Evolutionary conservation across 2,329 filamentous ascomycete species (phyloP), one percentile per base, ranked within the genome.

Genomic region (Fusarium newnesense): DNA sequence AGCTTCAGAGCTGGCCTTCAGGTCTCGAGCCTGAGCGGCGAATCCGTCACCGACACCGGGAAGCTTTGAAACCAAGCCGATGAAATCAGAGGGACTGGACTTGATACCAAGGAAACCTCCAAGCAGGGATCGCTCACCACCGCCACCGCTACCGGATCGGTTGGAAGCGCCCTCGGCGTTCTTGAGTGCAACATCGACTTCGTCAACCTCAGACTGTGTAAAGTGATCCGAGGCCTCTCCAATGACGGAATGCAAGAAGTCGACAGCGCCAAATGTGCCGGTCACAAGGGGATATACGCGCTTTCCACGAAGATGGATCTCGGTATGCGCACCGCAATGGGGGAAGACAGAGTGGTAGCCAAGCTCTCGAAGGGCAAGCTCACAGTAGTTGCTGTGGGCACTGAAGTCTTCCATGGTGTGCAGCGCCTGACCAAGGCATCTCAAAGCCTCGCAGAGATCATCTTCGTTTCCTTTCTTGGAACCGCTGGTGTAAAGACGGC

Each of bases 351-450:
- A 93, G 81, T 94, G 93, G 19, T 93, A 93, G 44, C 91, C 91
- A 85, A 89, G 94, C 79, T 96, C 94, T 34, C 91, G 88, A 34
- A 96, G 86, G 9, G 89, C 92, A 67, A 96, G 87, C 81, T 96
- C 94, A 76, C 91, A 92, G 82, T 96, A 96, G 82, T 96, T 96
- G 79, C 92, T 94, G 81, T 96, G 93, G 4, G 93, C 93, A 53
- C 91, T 91, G 85, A 89, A 96, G 75, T 95, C 88, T 87, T 95
- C 93, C 79, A 95, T 87, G 50, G 91, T 94, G 81, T 95, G 93
- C 30, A 95, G 85, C 6, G 91, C 90, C 80, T 95, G 93, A 1
- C 93, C 93, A 1, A 95, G 85, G 69, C 92, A 94, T 66, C 94
- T 86, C 67, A 96, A 84, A 7, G 93, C 94, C 80, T 96, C 94